These are phyloP conservation scores for Phalaenopsis equestris DNA, from an alignment of 106 monocot species.

Conservation along the genomic window DNA sequence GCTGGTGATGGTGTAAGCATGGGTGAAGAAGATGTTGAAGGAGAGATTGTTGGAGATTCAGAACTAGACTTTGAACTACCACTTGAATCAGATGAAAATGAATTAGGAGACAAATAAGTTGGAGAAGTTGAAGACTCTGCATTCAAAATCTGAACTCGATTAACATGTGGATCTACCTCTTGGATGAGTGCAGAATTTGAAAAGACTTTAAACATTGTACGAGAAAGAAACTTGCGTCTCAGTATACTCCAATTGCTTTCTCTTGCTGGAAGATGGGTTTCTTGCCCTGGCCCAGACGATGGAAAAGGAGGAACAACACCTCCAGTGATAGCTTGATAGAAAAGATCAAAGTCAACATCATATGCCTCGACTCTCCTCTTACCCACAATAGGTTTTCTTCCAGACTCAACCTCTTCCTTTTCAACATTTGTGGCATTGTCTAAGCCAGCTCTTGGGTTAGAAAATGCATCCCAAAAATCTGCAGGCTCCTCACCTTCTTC, in stretches of 20 bases:
- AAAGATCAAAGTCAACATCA: constrained; percentile 82
- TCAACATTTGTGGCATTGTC: constrained; percentile 14
- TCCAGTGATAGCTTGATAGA: constrained; percentile 64
- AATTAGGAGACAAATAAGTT: constrained; percentile 63
- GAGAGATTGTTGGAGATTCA: constrained; percentile 55
- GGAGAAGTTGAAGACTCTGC: constrained; percentile 45
- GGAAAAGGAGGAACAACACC: constrained; percentile 80
- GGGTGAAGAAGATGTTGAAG: constrained; percentile 45
- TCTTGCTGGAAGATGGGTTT: constrained; percentile 79
- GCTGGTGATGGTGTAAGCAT: constrained; percentile 34
- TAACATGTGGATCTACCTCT: constrained; percentile 21
- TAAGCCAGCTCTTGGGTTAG: constrained; percentile 18
- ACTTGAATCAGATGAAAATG: constrained; percentile 65
- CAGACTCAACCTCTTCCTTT: constrained; percentile 26
- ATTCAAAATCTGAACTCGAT: constrained; percentile 30
- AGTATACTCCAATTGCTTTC: constrained; percentile 92
- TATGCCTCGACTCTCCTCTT: constrained; percentile 64
- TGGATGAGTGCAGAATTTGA: constrained; percentile 44
- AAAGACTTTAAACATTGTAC: constrained; percentile 38
- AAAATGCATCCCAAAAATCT: constrained; percentile 81
- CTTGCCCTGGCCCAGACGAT: constrained; percentile 43
- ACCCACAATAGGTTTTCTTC: constrained; percentile 17
- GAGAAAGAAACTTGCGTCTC: constrained; percentile 62
- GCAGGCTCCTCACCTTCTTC: constrained; percentile 67
- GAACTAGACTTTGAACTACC: constrained; percentile 60